A percentile compares a stretch with the other conserved stretches of the same genome.
Evolutionary conservation across 2,329 filamentous ascomycete genomes (phyloP).

Genomic region (Zasmidium cellare): DNA sequence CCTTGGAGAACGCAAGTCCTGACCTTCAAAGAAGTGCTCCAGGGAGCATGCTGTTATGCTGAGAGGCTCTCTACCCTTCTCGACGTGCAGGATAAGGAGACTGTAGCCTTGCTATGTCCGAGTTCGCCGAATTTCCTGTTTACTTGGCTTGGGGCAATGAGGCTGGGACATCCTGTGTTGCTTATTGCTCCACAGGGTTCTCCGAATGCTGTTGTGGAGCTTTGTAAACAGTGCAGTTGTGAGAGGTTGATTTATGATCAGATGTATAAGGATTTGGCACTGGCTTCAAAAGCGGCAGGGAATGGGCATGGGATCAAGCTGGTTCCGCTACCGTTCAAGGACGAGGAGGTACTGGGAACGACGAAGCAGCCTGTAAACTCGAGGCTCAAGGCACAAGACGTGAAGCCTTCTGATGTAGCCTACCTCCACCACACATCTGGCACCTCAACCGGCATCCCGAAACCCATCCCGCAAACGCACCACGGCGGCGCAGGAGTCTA

Average conservation of each 20-base stretch:
- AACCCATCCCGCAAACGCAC: conserved; percentile 62
- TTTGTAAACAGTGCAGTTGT: conserved; percentile 52
- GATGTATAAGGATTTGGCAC: conserved; percentile 36
- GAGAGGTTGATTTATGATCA: conserved; percentile 50
- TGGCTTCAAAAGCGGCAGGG: conserved; percentile 22
- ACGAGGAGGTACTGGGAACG: not conserved
- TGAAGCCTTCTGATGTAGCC: conserved; percentile 46
- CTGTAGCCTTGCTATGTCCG: conserved; percentile 56
- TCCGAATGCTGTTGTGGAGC: conserved; percentile 51
- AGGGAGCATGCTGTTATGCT: conserved; percentile 40
- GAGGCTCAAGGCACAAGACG: not conserved
- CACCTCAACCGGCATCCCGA: conserved; percentile 63
- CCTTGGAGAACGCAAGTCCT: conserved; percentile 29
- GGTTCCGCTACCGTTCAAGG: conserved; percentile 17
- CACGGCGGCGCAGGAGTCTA: conserved; percentile 56
- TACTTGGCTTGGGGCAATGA: conserved; percentile 61
- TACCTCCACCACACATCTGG: conserved; percentile 66
- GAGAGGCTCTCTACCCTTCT: conserved; percentile 25
- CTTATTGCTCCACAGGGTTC: conserved; percentile 56
- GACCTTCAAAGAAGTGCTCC: conserved; percentile 38
- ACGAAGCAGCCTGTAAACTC: not conserved
- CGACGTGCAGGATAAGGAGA: conserved; percentile 24
- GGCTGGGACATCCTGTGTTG: conserved; percentile 55
- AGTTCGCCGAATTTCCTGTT: conserved; percentile 61
- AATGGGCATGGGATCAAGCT: not conserved